Evolutionary conservation across 257 asterid species (phyloP).

Genomic region (Mentha longifolia): DNA sequence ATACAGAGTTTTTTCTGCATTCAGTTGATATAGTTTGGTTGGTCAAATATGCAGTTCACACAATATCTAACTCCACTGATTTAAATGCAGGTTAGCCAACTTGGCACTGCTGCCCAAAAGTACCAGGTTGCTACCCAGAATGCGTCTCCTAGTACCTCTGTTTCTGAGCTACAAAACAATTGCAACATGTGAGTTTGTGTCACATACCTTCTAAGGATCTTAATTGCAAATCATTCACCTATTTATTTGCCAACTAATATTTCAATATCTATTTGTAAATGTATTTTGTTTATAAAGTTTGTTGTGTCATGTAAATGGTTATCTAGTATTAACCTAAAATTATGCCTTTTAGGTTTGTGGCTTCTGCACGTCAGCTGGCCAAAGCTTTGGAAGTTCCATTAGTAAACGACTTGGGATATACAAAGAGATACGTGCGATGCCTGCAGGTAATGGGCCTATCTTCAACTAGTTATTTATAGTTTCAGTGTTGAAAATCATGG

Average conservation of each 20-base stretch:
- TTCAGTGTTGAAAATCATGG: slow-evolving; percentile 12
- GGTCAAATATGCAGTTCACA: not conserved
- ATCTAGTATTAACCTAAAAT: slow-evolving; percentile 16
- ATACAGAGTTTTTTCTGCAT: not conserved
- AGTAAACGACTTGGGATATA: slow-evolving; percentile 96
- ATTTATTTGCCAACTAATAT: not conserved
- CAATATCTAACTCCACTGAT: slow-evolving; percentile 18
- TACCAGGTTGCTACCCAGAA: slow-evolving; percentile 91
- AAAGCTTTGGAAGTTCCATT: slow-evolving; percentile 96
- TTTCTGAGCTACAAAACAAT: slow-evolving; percentile 85
- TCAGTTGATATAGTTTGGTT: not conserved
- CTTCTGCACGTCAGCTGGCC: slow-evolving; percentile 96
- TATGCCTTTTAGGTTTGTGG: slow-evolving; percentile 73
- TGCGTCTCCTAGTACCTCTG: slow-evolving; percentile 62
- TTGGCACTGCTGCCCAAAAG: slow-evolving; percentile 95
- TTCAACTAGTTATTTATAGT: slow-evolving; percentile 6
- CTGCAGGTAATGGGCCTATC: slow-evolving; percentile 67
- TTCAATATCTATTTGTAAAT: not conserved
- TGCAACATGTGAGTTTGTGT: slow-evolving; percentile 80
- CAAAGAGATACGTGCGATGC: slow-evolving; percentile 95
- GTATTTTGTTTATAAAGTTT: not conserved
- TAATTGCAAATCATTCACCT: not conserved
- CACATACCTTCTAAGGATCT: slow-evolving; percentile 29
- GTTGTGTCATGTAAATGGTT: not conserved
- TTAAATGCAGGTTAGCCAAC: slow-evolving; percentile 81